Percentiles rank a stretch among this genome's conserved stretches.
These are phyloP conservation scores for Saccharomyces hybrid DNA, from an alignment of 1,139 yeast genomes.

Conservation along the genomic window DNA sequence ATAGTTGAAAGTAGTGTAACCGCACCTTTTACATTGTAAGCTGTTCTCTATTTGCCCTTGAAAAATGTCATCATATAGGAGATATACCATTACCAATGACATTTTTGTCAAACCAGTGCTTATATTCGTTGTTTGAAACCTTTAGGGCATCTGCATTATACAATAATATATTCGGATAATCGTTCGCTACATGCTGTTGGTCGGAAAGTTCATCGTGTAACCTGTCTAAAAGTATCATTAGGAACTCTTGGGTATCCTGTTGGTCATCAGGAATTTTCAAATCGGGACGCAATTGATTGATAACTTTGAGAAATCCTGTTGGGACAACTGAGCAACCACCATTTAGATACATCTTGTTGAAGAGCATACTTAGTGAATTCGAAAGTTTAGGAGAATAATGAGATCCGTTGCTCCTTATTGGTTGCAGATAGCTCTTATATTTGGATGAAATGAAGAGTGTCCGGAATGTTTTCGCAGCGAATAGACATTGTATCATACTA, in stretches of 20 bases:
- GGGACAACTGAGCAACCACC: slow-evolving; percentile 62
- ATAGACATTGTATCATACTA: slow-evolving; percentile 57
- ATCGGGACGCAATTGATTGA: slow-evolving; percentile 52
- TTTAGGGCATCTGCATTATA: slow-evolving; percentile 32
- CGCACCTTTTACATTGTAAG: slow-evolving; percentile 57
- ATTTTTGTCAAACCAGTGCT: slow-evolving; percentile 50
- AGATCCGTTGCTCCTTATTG: slow-evolving; percentile 24
- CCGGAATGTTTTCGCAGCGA: slow-evolving; percentile 44
- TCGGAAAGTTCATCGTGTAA: slow-evolving; percentile 59
- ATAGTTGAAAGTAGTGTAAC: slow-evolving; percentile 47
- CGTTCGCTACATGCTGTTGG: slow-evolving; percentile 33
- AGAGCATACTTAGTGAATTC: slow-evolving; percentile 43
- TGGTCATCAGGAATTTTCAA: slow-evolving; percentile 63
- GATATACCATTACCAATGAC: slow-evolving; percentile 53
- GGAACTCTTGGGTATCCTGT: slow-evolving; percentile 72
- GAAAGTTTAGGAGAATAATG: slow-evolving; percentile 32
- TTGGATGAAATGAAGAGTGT: slow-evolving; percentile 37
- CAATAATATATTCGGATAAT: slow-evolving; percentile 32
- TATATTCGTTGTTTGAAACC: slow-evolving; percentile 42
- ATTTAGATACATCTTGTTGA: slow-evolving; percentile 40
- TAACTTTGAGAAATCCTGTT: slow-evolving; percentile 48
- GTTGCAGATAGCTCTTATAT: slow-evolving; percentile 37
- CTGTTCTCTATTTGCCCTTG: slow-evolving; percentile 64
- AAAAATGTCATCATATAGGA: slow-evolving; percentile 53
- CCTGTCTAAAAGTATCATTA: slow-evolving; percentile 56